Conservation (phyloP, 1,284 basidiomycete genomes). For the Porogramme epimiltina region DNA sequence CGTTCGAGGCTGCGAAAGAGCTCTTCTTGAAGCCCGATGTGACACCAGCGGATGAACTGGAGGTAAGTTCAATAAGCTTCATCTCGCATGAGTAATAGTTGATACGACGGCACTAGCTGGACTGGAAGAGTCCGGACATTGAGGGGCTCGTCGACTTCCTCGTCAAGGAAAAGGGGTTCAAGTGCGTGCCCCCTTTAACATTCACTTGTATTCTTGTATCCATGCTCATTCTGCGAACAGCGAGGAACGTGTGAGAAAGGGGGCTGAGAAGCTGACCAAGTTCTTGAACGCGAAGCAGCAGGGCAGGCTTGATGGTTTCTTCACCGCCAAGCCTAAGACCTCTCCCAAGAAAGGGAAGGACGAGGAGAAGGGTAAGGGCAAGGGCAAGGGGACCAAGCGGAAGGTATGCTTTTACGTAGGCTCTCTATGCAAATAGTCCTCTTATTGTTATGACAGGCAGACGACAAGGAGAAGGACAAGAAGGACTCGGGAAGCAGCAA, state of each 20-base stretch:
- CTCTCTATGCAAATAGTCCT: not conserved
- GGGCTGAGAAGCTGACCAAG: slow-evolving; percentile 90
- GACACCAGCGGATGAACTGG: slow-evolving; percentile 82
- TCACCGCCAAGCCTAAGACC: slow-evolving; percentile 67
- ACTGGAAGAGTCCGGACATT: slow-evolving; percentile 93
- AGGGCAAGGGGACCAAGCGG: slow-evolving; percentile 57
- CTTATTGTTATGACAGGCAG: slow-evolving; percentile 6
- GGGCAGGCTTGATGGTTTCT: slow-evolving; percentile 95
- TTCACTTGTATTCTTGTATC: not conserved
- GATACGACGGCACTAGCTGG: slow-evolving; percentile 50
- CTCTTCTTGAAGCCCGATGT: slow-evolving; percentile 92
- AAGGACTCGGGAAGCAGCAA: slow-evolving; percentile 40
- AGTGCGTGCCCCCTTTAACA: slow-evolving; percentile 49
- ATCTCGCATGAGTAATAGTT: too few relatives aligned
- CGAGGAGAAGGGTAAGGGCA: slow-evolving; percentile 34
- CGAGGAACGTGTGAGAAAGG: slow-evolving; percentile 95
- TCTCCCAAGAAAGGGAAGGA: slow-evolving; percentile 42
- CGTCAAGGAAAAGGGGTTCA: slow-evolving; percentile 96
- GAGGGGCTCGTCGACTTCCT: slow-evolving; percentile 95
- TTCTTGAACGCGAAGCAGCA: slow-evolving; percentile 93
- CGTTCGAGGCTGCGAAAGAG: slow-evolving; percentile 93
- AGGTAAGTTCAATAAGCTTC: slow-evolving; percentile 32
- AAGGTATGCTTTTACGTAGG: slow-evolving; percentile 51
- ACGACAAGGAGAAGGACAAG: slow-evolving; percentile 33
- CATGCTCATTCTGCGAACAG: slow-evolving; percentile 43